Evolutionary conservation across 805 yeast genomes (phyloP), one percentile per base, ranked within the genome.

Genomic region (Candida incommunis): DNA sequence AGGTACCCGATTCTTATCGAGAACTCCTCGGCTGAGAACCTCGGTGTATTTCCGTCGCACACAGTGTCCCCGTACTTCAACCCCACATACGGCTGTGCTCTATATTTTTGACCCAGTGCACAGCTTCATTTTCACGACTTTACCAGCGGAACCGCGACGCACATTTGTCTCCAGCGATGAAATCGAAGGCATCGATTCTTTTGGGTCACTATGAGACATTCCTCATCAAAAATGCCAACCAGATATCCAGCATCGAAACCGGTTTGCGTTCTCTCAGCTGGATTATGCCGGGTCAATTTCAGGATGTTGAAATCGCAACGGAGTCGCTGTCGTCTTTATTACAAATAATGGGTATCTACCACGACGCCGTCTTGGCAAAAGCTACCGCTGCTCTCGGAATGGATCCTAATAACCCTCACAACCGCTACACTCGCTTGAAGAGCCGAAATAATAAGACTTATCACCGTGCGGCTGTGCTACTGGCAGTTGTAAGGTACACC

Each of bases 271-370:
- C 64, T 26, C 49, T 67, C 25, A 55, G 61, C 9, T 59, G 60
- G 45, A 49, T 67, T 27, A 48, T 63, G 11, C 70, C 71, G 1
- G 67, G 69, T 3, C 63, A 64, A 44, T 59, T 59, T 48, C 57
- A 65, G 34, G 60, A 65, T 21, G 63, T 60, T 25, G 71, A 66
- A 50, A 49, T 66, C 20, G 59, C 59, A 4, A 48, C 67, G 3
- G 70, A 66, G 50, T 54, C 59, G 7, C 53, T 56, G 5, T 61
- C 54, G 24, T 54, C 67, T 4, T 41, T 49, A 3, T 51, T 64
- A n/a, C 59, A 62, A 45, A 52, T 66, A 4, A 45, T 66, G 25
- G 64, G 64, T 13, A 35, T 61, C 21, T 66, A 64, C 48, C 68
- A 65, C 45, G 65, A 65, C 51, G 52, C 61, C 15, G 53, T 66